A percentile compares a stretch with the other conserved stretches of the same genome.
Conservation (phyloP, 1,284 basidiomycete genomes). For the Puccinia polysora region DNA sequence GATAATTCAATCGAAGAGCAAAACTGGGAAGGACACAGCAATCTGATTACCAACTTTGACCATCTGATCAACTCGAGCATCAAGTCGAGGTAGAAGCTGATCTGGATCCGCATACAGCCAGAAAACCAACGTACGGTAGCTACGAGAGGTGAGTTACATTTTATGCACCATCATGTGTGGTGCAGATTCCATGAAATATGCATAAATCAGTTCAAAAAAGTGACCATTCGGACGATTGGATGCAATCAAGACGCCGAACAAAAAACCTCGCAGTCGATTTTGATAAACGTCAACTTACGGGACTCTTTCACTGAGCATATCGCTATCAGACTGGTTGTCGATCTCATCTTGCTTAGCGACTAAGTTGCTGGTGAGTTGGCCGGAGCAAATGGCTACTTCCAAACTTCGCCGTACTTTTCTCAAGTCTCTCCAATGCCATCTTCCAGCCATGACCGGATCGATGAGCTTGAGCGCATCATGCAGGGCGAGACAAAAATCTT, state of each 20-base stretch:
- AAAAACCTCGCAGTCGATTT: slow-evolving; percentile 45
- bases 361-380: slow-evolving; percentile 65
- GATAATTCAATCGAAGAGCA: slow-evolving; percentile 6
- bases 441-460: slow-evolving; percentile 68
- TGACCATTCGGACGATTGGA: not conserved
- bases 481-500: slow-evolving; percentile 61
- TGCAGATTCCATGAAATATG: not conserved
- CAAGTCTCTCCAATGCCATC: slow-evolving; percentile 95
- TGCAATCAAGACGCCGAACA: not conserved
- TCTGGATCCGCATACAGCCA: slow-evolving; percentile 81
- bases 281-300: slow-evolving; percentile 35
- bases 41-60: slow-evolving; percentile 64
- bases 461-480: slow-evolving; percentile 66
- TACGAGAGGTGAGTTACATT: not conserved
- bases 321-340: slow-evolving; percentile 43
- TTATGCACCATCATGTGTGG: not conserved
- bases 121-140: slow-evolving; percentile 70
- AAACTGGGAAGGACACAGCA: not conserved
- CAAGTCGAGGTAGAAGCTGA: slow-evolving; percentile 65
- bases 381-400: slow-evolving; percentile 70
- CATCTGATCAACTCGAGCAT: slow-evolving; percentile 83
- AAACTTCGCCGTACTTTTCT: slow-evolving; percentile 81
- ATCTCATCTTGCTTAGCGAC: slow-evolving; percentile 59
- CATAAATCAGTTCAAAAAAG: not conserved
- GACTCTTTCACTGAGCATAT: slow-evolving; percentile 60